Base-by-base conservation (phyloP, 345 rosid genomes). In the Bruguiera sexangula region DNA sequence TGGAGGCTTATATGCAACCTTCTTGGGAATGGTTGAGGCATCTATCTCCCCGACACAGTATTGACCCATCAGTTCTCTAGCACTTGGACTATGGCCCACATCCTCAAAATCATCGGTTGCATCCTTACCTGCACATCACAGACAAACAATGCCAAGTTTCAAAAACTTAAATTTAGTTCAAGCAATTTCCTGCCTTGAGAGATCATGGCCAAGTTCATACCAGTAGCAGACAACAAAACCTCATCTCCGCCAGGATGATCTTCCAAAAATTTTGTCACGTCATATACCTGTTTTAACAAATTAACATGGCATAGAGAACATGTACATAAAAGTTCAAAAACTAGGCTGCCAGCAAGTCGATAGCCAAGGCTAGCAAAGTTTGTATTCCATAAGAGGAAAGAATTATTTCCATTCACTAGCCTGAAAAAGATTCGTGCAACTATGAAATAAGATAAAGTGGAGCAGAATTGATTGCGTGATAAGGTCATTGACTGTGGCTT, bases 41-140 rank as follows among this genome's bases (percentile, higher is more conserved):
- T 76, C 79, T 11, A 76, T 71, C 4, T 71, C 71, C 46, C 75
- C 79, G 26, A 76, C 34, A 5, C 37, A 66, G 67, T 65, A 75
- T 30, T 60, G 57, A 18, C 21, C 66, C 79, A 75, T 69, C 79
- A 65, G 29, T 27, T 75, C 79, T 69, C 67, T 65, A 10, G 79
- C 79, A 20, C 71, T 30, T 6, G 62, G 24, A 51, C 79, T 76
- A 30, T 76, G 72, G 18, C 79, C 79, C 37, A 71, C 79, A 50
- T 71, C 79, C 65, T 76, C 79, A 32, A 76, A 76, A 61, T 76
- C 71, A 66, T 71, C 72, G 3, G 69, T 76, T 61, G 69, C 79
- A 60, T 76, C 75, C 39, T 76, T 63, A 18, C 72, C 75, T 76
- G 72, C 43, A 56, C 19, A 48, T 39, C 36, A 29, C 13, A 22